Base-by-base conservation (phyloP, 2,329 filamentous ascomycete genomes). In the Zymoseptoria tritici region DNA sequence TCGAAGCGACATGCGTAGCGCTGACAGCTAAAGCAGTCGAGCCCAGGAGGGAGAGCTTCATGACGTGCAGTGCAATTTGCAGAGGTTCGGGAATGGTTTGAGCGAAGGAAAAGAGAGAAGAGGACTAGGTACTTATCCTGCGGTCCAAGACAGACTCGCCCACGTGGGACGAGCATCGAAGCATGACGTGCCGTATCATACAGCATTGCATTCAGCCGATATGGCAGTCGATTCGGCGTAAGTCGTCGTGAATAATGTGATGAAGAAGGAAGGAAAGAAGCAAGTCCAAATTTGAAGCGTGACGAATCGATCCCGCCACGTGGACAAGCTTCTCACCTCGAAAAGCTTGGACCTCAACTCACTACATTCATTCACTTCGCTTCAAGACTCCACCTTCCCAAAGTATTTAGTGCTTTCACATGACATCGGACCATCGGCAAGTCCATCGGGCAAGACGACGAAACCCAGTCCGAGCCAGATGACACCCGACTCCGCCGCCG, bases 401-500 rank as follows among this genome's bases (percentile, higher is more conserved):
- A 21, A 24, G n/a, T 36, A 21, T 20, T 20, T 29, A 54, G 55
- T 56, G 54, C 29, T 56, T 22, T 49, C 57, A n/a, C 21, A 52
- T 31, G 59, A 46, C 26, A 29, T 29, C 26, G 26, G 26, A 1
- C 26, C 26, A 29, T 9, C 26, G 7, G 26, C 26, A 9, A 29
- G 26, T 29, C 26, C 26, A 29, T 29, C 26, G 26, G 26, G 26
- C 26, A 29, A 29, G 7, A 29, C 7, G 4, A 9, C 26, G 8
- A 2, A 9, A 29, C 26, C 26, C 26, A 29, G 5, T 9, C 26
- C 2, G 4, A 29, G 26, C 8, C 26, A 19, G 46, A 24, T 31
- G 52, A 16, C n/a, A 54, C 55, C 16, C 52, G 20, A 16, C 24
- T 46, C 59, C 2, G 64, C 62, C 29, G 63, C 62, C 29, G 62